Evolutionary conservation across 495 filamentous ascomycete genomes (phyloP), one percentile per base, ranked within the genome.

Genomic region (Penicillium crystallinum): DNA sequence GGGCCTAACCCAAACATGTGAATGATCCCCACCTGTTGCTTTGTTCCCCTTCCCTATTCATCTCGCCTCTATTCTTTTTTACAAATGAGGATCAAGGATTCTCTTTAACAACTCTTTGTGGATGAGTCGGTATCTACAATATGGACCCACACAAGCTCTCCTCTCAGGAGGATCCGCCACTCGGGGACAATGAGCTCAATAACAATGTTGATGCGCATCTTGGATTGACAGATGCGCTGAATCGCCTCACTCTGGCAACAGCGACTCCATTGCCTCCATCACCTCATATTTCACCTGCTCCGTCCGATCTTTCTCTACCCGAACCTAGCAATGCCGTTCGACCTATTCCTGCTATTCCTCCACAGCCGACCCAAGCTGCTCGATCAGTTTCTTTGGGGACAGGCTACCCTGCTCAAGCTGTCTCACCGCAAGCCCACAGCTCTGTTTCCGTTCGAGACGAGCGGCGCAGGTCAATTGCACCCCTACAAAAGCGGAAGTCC

Each of bases 361-460:
- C 11, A 22, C 29, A 19, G 18, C 12, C 29, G 12, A 25, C 4
- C 15, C 38, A 41, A 25, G 12, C 30, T 23, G 6, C 14, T 36
- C 43, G 6, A 33, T 34, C 30, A 9, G 29, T 22, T 4, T 27
- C 44, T 22, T 22, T 27, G 29, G 29, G 22, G 12, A 23, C 43
- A 23, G 18, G 57, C 47, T 31, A 54, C 60, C 45, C 63, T 57
- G 36, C 37, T 52, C 17, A 35, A 71, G 58, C 64, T 46, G 12
- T 22, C 8, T 15, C 80, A 62, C 63, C 76, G 66, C 72, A 81
- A 70, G 64, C 67, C 62, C 65, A 77, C 56, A 76, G 78, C 66
- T 67, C 68, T 65, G 66, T 74, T 71, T 68, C 81, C 60, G 40
- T 81, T 72, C 49, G 71, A 60, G 56, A 81, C 74, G 72, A 73